Conservation (phyloP, 192 early-diverging fungal species). For the Coemansia sp. region DNA sequence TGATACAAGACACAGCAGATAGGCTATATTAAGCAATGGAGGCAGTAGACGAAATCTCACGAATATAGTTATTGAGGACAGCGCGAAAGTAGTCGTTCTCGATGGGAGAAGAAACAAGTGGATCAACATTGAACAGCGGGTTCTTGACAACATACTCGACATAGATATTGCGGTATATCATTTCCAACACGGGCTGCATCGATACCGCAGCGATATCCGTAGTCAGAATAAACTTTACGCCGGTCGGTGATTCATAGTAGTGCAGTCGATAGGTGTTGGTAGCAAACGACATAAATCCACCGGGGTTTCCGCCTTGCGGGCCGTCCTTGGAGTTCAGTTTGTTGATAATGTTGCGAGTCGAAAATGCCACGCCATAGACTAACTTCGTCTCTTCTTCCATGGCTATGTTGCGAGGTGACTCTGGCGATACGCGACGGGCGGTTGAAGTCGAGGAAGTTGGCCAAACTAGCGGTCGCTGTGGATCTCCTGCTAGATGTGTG, state of each 20-base stretch:
- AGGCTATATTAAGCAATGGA: conserved; percentile 4
- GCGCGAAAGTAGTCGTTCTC: conserved; percentile 55
- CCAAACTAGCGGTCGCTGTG: conserved; percentile 30
- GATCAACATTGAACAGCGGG: conserved; percentile 65
- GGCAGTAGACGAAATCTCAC: conserved; percentile 31
- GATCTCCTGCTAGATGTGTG: conserved; percentile 13
- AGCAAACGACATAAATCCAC: conserved; percentile 58
- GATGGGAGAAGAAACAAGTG: conserved; percentile 30
- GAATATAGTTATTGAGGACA: conserved; percentile 50
- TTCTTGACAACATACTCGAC: conserved; percentile 94
- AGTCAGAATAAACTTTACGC: conserved; percentile 84
- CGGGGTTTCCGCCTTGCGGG: conserved; percentile 39
- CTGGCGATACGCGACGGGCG: conserved; percentile 10
- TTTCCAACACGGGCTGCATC: conserved; percentile 68
- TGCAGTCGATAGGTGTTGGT: conserved; percentile 88
- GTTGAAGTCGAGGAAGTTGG: conserved; percentile 18
- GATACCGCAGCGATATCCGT: conserved; percentile 70
- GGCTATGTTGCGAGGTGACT: conserved; percentile 20
- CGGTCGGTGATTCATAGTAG: conserved; percentile 85
- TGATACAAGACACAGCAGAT: background rate
- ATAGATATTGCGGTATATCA: conserved; percentile 85
- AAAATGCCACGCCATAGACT: conserved; percentile 94
- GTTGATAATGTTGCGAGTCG: conserved; percentile 81
- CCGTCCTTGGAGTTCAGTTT: conserved; percentile 64
- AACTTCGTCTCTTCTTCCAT: conserved; percentile 89